A percentile compares a stretch with the other conserved stretches of the same genome.
phyloP scores from a whole-genome alignment of 441 rosid genomes.

The Breynia disticha region DNA sequence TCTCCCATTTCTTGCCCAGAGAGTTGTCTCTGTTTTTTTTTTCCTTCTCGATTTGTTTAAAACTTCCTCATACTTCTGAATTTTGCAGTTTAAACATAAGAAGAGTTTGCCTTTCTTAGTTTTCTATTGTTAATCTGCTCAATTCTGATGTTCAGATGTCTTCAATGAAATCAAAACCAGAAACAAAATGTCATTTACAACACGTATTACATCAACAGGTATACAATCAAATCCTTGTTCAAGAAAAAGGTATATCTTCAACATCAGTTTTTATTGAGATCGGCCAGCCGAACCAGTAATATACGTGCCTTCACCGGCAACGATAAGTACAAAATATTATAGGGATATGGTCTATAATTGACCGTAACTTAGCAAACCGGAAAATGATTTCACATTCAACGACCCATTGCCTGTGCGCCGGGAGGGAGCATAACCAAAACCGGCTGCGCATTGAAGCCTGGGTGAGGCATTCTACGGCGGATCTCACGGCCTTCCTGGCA shows the following conservation, averaged over 20 bases:
- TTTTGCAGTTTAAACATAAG: constrained; percentile 1
- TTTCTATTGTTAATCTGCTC: neutral
- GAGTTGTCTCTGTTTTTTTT: constrained; percentile 9
- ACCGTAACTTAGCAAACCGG: too few species aligned
- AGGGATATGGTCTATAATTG: too few species aligned
- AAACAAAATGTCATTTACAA: too few species aligned
- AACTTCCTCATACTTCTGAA: constrained; percentile 3
- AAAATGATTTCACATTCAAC: constrained; percentile 17
- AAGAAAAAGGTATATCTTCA: too few species aligned
- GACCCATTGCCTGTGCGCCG: constrained; percentile 70
- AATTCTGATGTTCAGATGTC: too few species aligned
- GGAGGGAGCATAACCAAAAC: constrained; percentile 76
- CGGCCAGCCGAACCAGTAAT: too few species aligned
- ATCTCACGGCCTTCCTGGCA: constrained; percentile 97
- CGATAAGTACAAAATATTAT: too few species aligned
- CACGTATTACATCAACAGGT: too few species aligned
- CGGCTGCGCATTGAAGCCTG: constrained; percentile 69
- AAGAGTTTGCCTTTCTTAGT: neutral
- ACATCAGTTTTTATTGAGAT: too few species aligned
- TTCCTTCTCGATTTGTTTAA: neutral
- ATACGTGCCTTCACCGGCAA: too few species aligned
- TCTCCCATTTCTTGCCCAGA: constrained; percentile 12
- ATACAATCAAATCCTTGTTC: too few species aligned
- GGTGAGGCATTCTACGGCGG: constrained; percentile 79
- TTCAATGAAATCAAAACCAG: too few species aligned